Conservation (phyloP, 2,329 filamentous ascomycete species). For the Colletotrichum euphorbiae region DNA sequence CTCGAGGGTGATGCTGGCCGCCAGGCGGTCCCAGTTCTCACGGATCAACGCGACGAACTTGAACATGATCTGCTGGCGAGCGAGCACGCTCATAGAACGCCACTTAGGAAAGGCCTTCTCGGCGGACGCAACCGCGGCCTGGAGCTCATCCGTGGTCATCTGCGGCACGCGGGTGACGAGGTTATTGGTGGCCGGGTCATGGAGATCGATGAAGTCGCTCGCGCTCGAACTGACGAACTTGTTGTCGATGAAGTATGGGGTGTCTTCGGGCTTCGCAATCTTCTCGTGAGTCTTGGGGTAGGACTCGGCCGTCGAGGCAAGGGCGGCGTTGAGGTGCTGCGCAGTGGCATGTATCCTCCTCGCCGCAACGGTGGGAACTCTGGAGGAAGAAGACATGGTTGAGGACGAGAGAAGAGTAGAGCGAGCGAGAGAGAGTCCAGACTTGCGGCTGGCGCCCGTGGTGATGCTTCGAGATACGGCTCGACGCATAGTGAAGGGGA, state of each 20-base stretch:
- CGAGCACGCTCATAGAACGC: constrained; percentile 77
- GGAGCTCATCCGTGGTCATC: constrained; percentile 81
- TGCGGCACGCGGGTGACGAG: constrained; percentile 86
- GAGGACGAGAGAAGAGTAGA: constrained; percentile 43
- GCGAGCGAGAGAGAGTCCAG: constrained; percentile 44
- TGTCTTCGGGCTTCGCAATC: constrained; percentile 75
- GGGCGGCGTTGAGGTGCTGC: constrained; percentile 64
- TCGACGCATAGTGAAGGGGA: constrained; percentile 57
- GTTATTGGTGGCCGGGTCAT: constrained; percentile 88
- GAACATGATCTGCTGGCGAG: constrained; percentile 88
- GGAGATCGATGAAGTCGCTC: constrained; percentile 80
- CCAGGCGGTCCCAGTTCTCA: constrained; percentile 86
- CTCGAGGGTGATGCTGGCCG: constrained; percentile 87
- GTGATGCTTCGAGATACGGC: constrained; percentile 55
- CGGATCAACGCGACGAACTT: constrained; percentile 83
- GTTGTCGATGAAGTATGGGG: constrained; percentile 86
- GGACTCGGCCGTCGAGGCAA: constrained; percentile 66
- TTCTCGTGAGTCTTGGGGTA: constrained; percentile 80
- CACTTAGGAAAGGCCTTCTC: constrained; percentile 80
- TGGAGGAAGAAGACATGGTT: constrained; percentile 41
- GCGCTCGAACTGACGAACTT: constrained; percentile 76
- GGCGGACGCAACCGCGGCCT: constrained; percentile 79
- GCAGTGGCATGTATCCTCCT: constrained; percentile 69
- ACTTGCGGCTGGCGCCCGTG: constrained; percentile 50
- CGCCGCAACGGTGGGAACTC: constrained; percentile 52